Evolutionary conservation across 2,329 filamentous ascomycete species (phyloP), one percentile per base, ranked within the genome.

Genomic region (Cryphonectria japonica): DNA sequence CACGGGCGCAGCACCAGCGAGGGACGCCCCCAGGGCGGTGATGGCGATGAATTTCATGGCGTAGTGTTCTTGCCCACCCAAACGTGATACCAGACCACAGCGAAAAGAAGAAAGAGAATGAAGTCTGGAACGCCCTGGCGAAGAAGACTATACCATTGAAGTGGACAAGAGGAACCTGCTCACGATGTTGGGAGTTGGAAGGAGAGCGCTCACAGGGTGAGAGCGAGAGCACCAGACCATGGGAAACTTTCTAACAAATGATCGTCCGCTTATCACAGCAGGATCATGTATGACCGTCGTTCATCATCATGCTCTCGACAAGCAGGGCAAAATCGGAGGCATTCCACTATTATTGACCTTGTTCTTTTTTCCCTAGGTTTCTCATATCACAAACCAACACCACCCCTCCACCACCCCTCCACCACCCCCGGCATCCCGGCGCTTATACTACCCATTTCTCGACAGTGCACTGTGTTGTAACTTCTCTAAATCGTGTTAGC

Each of bases 1-100:
- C 26, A 67, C 67, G 1, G 70, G 70, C 14, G 67, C 70, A 50
- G 70, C 70, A 54, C 52, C 32, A 29, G 57, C 70, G 52, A 78
- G 66, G 67, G 76, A 78, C 39, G 80, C 79, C 71, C 80, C 79
- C 46, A 78, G 70, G 39, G 78, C 78, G 71, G 81, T 78, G 65
- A 78, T 72, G 63, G 71, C 74, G 50, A 76, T 52, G 71, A 79
- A 76, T 75, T 78, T 82, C 78, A 83, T 83, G 69, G 71, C 78
- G 72, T 69, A 43, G 61, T 34, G 57, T 16, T 19, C 64, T 22
- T 6, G 46, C 46, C 34, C n/a, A 34, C n/a, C 11, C 7, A 29
- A 73, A 60, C 65, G 54, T 68, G 64, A 62, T 67, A 63, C 60
- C 67, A 63, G 64, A 66, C 43, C 67, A 43, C 41, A 66, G 50